Evolutionary conservation across 2,329 filamentous ascomycete species (phyloP).

Genomic region (Fusarium poae): DNA sequence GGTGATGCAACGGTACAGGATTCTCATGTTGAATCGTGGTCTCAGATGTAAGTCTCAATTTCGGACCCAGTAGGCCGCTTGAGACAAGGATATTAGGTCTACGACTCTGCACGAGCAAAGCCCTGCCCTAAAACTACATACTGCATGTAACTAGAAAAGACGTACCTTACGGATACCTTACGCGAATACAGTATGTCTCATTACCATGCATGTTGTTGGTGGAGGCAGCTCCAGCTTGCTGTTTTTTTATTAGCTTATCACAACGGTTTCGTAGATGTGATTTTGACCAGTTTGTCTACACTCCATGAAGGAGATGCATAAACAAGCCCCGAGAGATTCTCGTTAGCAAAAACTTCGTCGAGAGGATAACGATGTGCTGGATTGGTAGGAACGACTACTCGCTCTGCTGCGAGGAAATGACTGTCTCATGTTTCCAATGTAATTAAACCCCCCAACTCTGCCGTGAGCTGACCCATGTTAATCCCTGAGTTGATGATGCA

Average conservation of each 20-base stretch:
- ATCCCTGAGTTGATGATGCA: background rate
- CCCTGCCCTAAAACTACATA: background rate
- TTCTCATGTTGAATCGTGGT: background rate
- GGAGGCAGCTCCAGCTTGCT: background rate
- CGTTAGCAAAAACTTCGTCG: background rate
- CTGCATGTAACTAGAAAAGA: background rate
- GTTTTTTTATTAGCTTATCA: background rate
- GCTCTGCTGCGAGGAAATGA: background rate
- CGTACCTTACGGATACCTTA: background rate
- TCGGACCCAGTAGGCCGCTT: conserved; percentile 7
- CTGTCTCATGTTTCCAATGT: background rate
- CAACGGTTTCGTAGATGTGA: conserved; percentile 4
- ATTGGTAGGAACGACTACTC: too few relatives aligned
- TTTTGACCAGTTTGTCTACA: background rate
- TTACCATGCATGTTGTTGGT: background rate
- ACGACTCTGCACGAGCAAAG: background rate
- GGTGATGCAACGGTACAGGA: conserved; percentile 8
- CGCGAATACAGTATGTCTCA: conserved; percentile 1
- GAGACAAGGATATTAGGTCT: conserved; percentile 16
- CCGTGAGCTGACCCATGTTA: background rate
- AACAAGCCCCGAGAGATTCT: background rate
- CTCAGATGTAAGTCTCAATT: background rate
- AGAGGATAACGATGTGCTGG: background rate
- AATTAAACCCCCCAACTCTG: background rate
- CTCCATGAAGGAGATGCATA: background rate